Evolutionary conservation across 2,329 filamentous ascomycete species (phyloP).

Genomic region (Aspergillus clavatus): DNA sequence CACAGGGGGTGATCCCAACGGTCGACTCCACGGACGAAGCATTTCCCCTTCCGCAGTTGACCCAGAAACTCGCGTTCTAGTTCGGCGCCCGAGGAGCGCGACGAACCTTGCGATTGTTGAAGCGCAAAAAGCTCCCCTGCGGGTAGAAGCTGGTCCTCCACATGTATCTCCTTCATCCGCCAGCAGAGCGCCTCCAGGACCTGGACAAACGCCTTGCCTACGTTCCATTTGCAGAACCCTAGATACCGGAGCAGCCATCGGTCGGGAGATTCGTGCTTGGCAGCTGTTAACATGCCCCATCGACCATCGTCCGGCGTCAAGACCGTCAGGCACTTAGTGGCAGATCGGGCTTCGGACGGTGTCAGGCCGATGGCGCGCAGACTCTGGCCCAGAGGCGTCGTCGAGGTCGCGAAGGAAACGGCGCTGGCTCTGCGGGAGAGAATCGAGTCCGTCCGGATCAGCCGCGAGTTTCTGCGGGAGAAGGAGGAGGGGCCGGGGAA

Average conservation of each 20-base stretch:
- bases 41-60: slow-evolving; percentile 82
- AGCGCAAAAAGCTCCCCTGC: slow-evolving; percentile 65
- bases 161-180: slow-evolving; percentile 72
- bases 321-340: slow-evolving; percentile 68
- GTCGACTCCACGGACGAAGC: slow-evolving; percentile 78
- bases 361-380: slow-evolving; percentile 8
- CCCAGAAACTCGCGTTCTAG: slow-evolving; percentile 67
- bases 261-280: slow-evolving; percentile 90
- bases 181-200: slow-evolving; percentile 84
- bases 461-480: slow-evolving; percentile 32
- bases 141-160: slow-evolving; percentile 77
- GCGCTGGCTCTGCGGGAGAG: slow-evolving; percentile 69
- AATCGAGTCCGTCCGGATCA: slow-evolving; percentile 25
- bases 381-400: slow-evolving; percentile 6
- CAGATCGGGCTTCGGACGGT: slow-evolving; percentile 62
- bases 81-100: slow-evolving; percentile 51
- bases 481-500: slow-evolving; percentile 28
- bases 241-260: slow-evolving; percentile 72
- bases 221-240: slow-evolving; percentile 82
- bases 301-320: slow-evolving; percentile 71
- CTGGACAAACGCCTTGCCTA: slow-evolving; percentile 85
- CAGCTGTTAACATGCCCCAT: slow-evolving; percentile 77
- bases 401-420: slow-evolving; percentile 43
- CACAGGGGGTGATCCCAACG: slow-evolving; percentile 77
- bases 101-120: slow-evolving; percentile 44